phyloP scores from a whole-genome alignment of 176 grass and related monocot genomes.

The Oryza nivara region DNA sequence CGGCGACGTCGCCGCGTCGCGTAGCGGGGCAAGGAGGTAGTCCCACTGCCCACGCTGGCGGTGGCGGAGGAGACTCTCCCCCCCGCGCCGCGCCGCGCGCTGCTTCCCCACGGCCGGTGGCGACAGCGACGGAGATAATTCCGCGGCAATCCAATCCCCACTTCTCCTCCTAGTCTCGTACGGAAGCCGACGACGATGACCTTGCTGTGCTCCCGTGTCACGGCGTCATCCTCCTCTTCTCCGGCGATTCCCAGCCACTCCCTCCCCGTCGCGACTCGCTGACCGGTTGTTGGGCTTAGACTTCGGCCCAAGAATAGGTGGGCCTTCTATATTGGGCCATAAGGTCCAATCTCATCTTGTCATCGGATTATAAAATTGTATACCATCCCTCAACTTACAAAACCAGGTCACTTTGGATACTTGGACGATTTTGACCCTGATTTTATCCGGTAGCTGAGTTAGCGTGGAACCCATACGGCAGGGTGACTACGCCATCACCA shows the following conservation, averaged over 20 bases:
- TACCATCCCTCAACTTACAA: too few relatives aligned
- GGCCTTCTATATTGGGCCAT: not conserved
- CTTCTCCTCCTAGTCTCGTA: not conserved
- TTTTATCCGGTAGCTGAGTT: too few relatives aligned
- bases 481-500: too few relatives aligned
- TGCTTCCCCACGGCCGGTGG: not conserved
- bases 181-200: not conserved
- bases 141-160: not conserved
- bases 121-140: constrained; percentile 40
- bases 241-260: constrained; percentile 41
- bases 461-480: too few relatives aligned
- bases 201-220: constrained; percentile 35
- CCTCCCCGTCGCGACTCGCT: too few relatives aligned
- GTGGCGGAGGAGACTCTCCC: not conserved
- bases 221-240: constrained; percentile 34
- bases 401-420: too few relatives aligned
- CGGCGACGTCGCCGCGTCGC: constrained; percentile 28
- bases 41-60: constrained; percentile 14
- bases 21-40: constrained; percentile 29
- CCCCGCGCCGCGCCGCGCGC: not conserved
- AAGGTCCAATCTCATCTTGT: too few relatives aligned
- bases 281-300: not conserved
- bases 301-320: not conserved
- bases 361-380: too few relatives aligned
- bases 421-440: too few relatives aligned